Conservation (phyloP, 345 rosid species). For the Gossypium thurberi region DNA sequence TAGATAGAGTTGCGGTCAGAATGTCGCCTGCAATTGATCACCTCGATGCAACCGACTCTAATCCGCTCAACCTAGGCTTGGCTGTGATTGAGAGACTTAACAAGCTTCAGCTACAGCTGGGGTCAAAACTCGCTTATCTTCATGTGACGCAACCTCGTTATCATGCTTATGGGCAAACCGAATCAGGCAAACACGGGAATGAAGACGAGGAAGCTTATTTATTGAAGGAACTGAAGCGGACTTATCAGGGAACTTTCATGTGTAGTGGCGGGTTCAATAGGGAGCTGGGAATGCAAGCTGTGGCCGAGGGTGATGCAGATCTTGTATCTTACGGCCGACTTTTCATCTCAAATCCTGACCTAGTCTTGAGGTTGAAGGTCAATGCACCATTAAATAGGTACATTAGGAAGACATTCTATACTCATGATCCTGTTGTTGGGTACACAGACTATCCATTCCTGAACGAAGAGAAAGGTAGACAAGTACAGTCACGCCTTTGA, state of each 20-base stretch:
- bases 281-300: slow-evolving; percentile 63
- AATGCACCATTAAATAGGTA: slow-evolving; percentile 54
- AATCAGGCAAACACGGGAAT: slow-evolving; percentile 48
- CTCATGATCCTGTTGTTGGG: slow-evolving; percentile 62
- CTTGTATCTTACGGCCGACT: slow-evolving; percentile 71
- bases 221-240: slow-evolving; percentile 43
- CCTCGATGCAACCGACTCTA: slow-evolving; percentile 68
- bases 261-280: slow-evolving; percentile 70
- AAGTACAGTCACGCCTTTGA: slow-evolving; percentile 12
- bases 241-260: slow-evolving; percentile 66
- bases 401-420: slow-evolving; percentile 63
- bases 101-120: slow-evolving; percentile 40
- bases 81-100: slow-evolving; percentile 55
- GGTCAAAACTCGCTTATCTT: slow-evolving; percentile 57
- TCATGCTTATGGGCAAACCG: slow-evolving; percentile 53
- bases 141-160: slow-evolving; percentile 86
- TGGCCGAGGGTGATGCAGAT: slow-evolving; percentile 64
- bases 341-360: slow-evolving; percentile 79
- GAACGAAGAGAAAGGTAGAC: slow-evolving; percentile 1
- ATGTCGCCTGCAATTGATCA: slow-evolving; percentile 83
- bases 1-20: slow-evolving; percentile 54
- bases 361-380: slow-evolving; percentile 51
- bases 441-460: slow-evolving; percentile 69
- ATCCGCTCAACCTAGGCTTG: slow-evolving; percentile 64
- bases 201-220: slow-evolving; percentile 55